phyloP scores from a whole-genome alignment of 768 basidiomycete species.

The Boletus tylopilopsis region DNA sequence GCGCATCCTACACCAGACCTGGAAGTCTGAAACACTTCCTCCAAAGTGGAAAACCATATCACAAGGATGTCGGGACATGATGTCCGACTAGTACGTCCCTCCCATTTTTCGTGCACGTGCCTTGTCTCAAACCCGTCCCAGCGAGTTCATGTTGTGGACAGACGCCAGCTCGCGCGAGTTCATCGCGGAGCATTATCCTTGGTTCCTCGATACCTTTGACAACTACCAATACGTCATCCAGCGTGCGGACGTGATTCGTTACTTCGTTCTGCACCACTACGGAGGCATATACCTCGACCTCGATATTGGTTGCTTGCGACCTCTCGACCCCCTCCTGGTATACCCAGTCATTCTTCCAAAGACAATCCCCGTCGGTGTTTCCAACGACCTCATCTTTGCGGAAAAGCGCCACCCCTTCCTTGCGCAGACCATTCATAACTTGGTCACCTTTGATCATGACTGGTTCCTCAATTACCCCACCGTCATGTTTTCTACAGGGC shows the following conservation, averaged over 20 bases:
- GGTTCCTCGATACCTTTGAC: conserved; percentile 94
- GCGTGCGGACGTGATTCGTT: conserved; percentile 96
- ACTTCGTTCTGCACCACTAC: conserved; percentile 94
- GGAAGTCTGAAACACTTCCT: conserved; percentile 90
- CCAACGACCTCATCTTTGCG: conserved; percentile 95
- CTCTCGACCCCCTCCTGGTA: conserved; percentile 79
- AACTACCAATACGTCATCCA: conserved; percentile 89
- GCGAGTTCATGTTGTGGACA: conserved; percentile 97
- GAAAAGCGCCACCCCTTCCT: conserved; percentile 85
- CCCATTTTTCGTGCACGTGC: conserved; percentile 3
- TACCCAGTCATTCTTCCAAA: conserved; percentile 89
- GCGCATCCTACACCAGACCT: conserved; percentile 95
- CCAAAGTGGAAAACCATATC: conserved; percentile 77
- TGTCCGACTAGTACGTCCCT: conserved; percentile 88
- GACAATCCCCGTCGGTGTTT: conserved; percentile 95
- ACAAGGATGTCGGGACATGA: conserved; percentile 82
- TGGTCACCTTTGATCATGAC: conserved; percentile 86
- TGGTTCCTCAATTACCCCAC: conserved; percentile 98
- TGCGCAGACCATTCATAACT: conserved; percentile 88
- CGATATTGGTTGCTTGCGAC: conserved; percentile 89
- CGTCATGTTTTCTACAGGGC: conserved; percentile 99
- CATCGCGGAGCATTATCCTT: conserved; percentile 81
- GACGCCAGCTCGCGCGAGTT: conserved; percentile 88
- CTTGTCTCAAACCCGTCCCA: conserved; percentile 32
- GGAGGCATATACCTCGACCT: conserved; percentile 96